These are phyloP conservation scores for Parafenestella ontariensis DNA, from an alignment of 2,329 filamentous ascomycete species.

Conservation along the genomic window DNA sequence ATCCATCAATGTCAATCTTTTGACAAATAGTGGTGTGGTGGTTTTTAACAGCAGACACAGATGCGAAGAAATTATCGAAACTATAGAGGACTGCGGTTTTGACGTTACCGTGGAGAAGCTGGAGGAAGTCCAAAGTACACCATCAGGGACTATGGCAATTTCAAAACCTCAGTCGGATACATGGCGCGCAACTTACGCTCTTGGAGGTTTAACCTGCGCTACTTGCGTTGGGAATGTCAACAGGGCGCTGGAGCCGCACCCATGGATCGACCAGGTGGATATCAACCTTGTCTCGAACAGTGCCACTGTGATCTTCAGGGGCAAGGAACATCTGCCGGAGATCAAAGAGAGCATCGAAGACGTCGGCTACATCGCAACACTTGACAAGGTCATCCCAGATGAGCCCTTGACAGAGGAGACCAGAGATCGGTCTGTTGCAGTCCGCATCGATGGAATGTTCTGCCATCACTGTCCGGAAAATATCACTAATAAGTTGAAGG, in stretches of 20 bases:
- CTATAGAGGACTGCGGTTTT: conserved; percentile 59
- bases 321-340: conserved; percentile 53
- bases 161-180: conserved; percentile 26
- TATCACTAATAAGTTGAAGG: conserved; percentile 61
- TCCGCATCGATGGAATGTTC: conserved; percentile 54
- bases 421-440: conserved; percentile 39
- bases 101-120: conserved; percentile 50
- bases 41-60: conserved; percentile 57
- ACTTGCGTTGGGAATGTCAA: conserved; percentile 61
- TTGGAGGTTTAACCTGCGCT: conserved; percentile 66
- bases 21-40: conserved; percentile 59
- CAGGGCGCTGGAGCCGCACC: conserved; percentile 53
- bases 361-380: conserved; percentile 50
- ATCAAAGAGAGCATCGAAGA: conserved; percentile 61
- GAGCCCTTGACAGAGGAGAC: conserved; percentile 19
- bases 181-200: conserved; percentile 56
- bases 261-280: conserved; percentile 56
- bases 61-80: conserved; percentile 54
- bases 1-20: conserved; percentile 58
- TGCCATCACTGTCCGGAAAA: conserved; percentile 57
- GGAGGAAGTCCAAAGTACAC: conserved; percentile 19
- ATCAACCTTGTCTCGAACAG: conserved; percentile 61
- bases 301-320: conserved; percentile 57
- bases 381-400: conserved; percentile 41
- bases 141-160: background rate